Conservation (phyloP, 2,329 filamentous ascomycete genomes). For the Simplicillium aogashimaense region DNA sequence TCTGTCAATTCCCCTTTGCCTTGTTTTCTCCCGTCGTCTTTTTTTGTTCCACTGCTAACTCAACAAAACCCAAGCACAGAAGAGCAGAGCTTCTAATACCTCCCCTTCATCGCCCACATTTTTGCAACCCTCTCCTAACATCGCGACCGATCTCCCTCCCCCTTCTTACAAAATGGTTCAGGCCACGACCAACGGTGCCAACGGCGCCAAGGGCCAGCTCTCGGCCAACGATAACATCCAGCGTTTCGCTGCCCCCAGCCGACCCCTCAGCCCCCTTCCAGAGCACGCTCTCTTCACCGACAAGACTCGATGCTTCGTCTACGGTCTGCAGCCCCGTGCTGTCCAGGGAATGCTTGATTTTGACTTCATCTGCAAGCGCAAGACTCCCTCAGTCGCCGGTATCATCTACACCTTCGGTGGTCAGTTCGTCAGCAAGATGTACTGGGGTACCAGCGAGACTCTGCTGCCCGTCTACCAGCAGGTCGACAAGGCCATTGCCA, state of each 20-base stretch:
- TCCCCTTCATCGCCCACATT: background rate
- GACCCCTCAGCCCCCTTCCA: constrained; percentile 80
- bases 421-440: constrained; percentile 99
- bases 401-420: constrained; percentile 99
- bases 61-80: background rate
- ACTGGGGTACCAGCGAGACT: constrained; percentile 99
- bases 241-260: constrained; percentile 87
- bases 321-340: constrained; percentile 93
- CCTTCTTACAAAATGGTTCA: constrained; percentile 39
- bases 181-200: constrained; percentile 36
- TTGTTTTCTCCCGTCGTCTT: constrained; percentile 6
- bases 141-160: too few relatives aligned
- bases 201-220: constrained; percentile 28
- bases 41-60: constrained; percentile 1
- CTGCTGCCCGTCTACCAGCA: constrained; percentile 97
- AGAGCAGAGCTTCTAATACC: background rate
- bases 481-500: constrained; percentile 82
- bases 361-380: constrained; percentile 99
- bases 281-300: constrained; percentile 93
- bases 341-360: constrained; percentile 96
- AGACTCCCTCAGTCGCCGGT: constrained; percentile 89
- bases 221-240: constrained; percentile 98
- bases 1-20: background rate
- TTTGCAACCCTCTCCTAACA: constrained; percentile 6
- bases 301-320: constrained; percentile 99